Evolutionary conservation across 176 grass and related monocot species (phyloP), one percentile per base, ranked within the genome.

Genomic region (Alopecurus myosuroides): DNA sequence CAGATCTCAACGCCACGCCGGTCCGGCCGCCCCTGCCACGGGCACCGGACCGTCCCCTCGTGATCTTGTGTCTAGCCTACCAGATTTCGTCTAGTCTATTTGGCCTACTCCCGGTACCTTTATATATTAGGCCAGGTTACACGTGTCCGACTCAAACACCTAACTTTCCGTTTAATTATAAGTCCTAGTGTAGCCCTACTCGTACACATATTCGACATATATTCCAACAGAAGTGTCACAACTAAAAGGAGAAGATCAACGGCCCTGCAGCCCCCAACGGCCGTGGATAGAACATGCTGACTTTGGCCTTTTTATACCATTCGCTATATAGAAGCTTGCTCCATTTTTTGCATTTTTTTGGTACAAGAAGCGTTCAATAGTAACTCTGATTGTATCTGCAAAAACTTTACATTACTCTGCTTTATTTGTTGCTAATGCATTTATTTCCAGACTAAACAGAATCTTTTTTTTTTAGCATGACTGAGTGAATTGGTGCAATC

Each of bases 181-280:
- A n/a, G n/a, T n/a, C n/a, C n/a, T n/a, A n/a, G n/a, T n/a, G n/a
- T n/a, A n/a, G n/a, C n/a, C n/a, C n/a, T n/a, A n/a, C n/a, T n/a
- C n/a, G n/a, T n/a, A n/a, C n/a, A n/a, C n/a, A n/a, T n/a, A n/a
- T n/a, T n/a, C n/a, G n/a, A n/a, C n/a, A n/a, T n/a, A n/a, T n/a
- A n/a, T n/a, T n/a, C n/a, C n/a, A n/a, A n/a, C n/a, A n/a, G 94
- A 93, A 85, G 41, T 95, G 94, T 85, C 70, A 81, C 84, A 84
- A 67, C 45, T 95, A 80, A 93, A 26, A 63, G 14, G 26, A 66
- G 63, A 65, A 73, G 30, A 77, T 36, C 52, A 76, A 57, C 10
- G 68, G 28, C 36, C 52, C 73, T 77, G 85, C 20, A 18, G 36
- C 30, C 20, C 63, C 39, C 23, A 40, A 41, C 67, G 53, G 74